Base-by-base conservation (phyloP, 306 rosid species). In the Delonix regia region DNA sequence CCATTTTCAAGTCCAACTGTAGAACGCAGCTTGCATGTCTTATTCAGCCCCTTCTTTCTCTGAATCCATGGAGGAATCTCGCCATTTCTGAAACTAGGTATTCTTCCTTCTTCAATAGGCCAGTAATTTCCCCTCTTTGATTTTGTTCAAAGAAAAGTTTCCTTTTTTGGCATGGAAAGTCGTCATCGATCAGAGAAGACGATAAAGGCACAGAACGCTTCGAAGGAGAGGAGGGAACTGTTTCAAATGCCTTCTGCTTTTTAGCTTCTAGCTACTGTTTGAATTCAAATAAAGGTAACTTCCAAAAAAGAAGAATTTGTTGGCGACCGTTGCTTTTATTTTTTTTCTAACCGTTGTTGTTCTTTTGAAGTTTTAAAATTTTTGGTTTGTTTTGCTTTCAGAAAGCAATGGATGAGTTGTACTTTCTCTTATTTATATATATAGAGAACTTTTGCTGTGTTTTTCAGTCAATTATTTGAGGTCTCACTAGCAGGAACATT, bases 171-270 rank as follows among this genome's bases (percentile, higher is more conserved):
- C 66, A 79, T 80, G 67, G 73, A n/a, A 64, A 44, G 18, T 52
- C 67, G 48, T 45, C 72, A 41, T 64, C n/a, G n/a, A n/a, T n/a
- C 70, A n/a, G 7, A 52, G 80, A 33, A 84, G 76, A 61, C 65
- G 63, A 80, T 60, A 76, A 80, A 82, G 55, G 61, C 52, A 70
- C 77, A 78, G 79, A 57, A 62, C 44, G 79, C 80, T 71, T 73
- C 64, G 86, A 97, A 86, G 97, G 92, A 88, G 87, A 84, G 87
- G 94, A 83, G 97, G 93, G 91, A 89, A 82, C 80, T 36, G 83
- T 83, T 89, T 88, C 88, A 83, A 91, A 88, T 76, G 75, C 47
- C 80, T 56, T 59, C 65, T 67, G 34, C 33, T 48, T 41, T 67
- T 67, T 13, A 41, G 72, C 52, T 22, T 8, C 75, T 84, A 60